These are phyloP conservation scores for Fraxinus platypoda DNA, from an alignment of 305 asterid genomes.

Conservation along the genomic window DNA sequence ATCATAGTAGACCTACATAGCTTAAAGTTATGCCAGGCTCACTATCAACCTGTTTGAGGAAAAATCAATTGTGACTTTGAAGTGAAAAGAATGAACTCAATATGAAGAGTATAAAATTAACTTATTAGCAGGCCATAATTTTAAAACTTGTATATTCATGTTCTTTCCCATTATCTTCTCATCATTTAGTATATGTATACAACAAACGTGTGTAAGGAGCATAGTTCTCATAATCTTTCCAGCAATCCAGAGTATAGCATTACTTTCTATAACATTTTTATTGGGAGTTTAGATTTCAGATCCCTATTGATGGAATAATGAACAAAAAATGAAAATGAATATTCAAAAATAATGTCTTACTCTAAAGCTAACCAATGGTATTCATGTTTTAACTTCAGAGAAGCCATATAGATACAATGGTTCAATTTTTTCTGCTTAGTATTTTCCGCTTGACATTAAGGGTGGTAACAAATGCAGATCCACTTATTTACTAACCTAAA, in stretches of 20 bases:
- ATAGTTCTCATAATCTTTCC: not conserved
- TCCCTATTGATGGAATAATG: not conserved
- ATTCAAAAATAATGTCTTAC: not conserved
- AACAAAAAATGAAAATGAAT: not conserved
- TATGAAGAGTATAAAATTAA: not conserved
- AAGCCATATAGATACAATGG: not conserved
- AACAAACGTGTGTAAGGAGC: not conserved
- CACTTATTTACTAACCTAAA: constrained; percentile 56
- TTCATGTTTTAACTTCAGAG: constrained; percentile 2
- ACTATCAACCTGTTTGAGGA: not conserved
- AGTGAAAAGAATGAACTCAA: not conserved
- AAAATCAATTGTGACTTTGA: not conserved
- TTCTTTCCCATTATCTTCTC: not conserved
- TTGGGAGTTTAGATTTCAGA: not conserved
- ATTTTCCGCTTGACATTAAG: not conserved
- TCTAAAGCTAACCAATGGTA: not conserved
- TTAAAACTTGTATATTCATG: not conserved
- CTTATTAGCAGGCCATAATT: not conserved
- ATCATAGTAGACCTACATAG: not conserved
- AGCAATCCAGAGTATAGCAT: not conserved
- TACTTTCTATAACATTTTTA: not conserved
- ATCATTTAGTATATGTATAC: not conserved
- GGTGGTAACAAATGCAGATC: constrained; percentile 17
- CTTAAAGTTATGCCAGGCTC: not conserved
- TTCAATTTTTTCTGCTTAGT: not conserved